Conservation (phyloP, 2,329 filamentous ascomycete genomes). For the Fusarium sp. region DNA sequence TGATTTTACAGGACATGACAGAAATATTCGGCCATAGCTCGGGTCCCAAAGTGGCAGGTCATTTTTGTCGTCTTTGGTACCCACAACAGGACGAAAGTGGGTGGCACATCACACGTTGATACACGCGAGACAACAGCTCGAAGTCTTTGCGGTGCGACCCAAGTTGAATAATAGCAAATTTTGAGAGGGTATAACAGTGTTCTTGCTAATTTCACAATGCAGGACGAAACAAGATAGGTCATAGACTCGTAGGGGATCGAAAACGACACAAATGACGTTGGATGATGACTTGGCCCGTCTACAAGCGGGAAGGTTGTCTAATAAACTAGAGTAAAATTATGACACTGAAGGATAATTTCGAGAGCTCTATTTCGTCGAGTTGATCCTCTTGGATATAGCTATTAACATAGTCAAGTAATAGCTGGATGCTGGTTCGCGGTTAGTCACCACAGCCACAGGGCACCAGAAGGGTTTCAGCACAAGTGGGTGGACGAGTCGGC, state of each 20-base stretch:
- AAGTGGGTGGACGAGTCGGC: background rate
- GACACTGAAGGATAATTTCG: no score
- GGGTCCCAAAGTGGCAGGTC: background rate
- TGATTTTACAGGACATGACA: conserved; percentile 30
- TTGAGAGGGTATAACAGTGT: background rate
- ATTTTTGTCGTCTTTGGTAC: conserved; percentile 26
- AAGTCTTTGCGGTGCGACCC: conserved; percentile 11
- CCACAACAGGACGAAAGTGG: conserved; percentile 46
- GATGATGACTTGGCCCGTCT: no score
- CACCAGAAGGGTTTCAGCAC: background rate
- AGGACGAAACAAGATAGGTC: no score
- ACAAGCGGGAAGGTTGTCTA: no score
- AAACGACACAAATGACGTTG: no score
- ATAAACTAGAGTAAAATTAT: no score
- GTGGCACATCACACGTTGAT: conserved; percentile 19
- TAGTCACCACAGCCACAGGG: background rate
- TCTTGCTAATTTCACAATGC: no score
- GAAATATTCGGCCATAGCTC: conserved; percentile 18
- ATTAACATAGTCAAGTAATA: no score
- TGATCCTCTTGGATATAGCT: no score
- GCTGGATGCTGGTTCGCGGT: no score
- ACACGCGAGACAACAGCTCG: conserved; percentile 20
- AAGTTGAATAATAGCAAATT: conserved; percentile 1
- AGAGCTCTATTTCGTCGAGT: no score
- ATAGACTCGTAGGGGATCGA: no score